phyloP scores from a whole-genome alignment of 176 grass and related monocot species.

The Cenchrus purpureus region DNA sequence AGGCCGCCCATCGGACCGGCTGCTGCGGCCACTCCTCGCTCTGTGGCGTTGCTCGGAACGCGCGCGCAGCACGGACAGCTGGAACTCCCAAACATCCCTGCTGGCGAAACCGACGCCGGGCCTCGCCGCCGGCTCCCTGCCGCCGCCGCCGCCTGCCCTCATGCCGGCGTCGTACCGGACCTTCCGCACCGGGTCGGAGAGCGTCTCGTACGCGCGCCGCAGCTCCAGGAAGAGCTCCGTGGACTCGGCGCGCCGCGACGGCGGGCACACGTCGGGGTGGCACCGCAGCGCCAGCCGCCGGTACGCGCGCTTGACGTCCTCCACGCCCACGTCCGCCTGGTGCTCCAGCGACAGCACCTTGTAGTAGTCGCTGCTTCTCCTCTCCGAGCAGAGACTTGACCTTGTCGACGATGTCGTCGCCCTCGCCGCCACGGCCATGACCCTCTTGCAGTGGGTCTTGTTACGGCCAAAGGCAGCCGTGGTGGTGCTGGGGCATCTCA shows the following conservation, averaged over 20 bases:
- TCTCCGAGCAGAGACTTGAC: not conserved
- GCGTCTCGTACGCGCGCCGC: slow-evolving; percentile 70
- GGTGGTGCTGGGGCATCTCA: not conserved
- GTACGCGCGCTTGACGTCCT: slow-evolving; percentile 78
- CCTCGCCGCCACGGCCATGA: not conserved
- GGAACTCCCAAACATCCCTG: slow-evolving; percentile 57
- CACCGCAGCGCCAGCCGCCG: slow-evolving; percentile 64
- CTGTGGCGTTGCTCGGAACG: slow-evolving; percentile 37
- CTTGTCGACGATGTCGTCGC: not conserved
- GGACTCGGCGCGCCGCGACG: slow-evolving; percentile 47
- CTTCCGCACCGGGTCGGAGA: slow-evolving; percentile 62
- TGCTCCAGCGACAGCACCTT: slow-evolving; percentile 57
- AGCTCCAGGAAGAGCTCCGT: slow-evolving; percentile 76
- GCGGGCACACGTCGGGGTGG: slow-evolving; percentile 75
- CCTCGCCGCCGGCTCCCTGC: not conserved
- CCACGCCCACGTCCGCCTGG: slow-evolving; percentile 39
- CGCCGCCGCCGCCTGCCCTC: not conserved
- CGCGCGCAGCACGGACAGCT: slow-evolving; percentile 47
- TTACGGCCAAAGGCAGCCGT: not conserved
- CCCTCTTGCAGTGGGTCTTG: not conserved
- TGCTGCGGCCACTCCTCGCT: not conserved
- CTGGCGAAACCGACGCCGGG: not conserved
- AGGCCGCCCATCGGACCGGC: not conserved
- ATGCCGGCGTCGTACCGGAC: slow-evolving; percentile 59
- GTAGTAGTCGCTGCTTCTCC: slow-evolving; percentile 49